Evolutionary conservation across 2,329 filamentous ascomycete species (phyloP).

Genomic region (Paraconiothyrium brasiliense): DNA sequence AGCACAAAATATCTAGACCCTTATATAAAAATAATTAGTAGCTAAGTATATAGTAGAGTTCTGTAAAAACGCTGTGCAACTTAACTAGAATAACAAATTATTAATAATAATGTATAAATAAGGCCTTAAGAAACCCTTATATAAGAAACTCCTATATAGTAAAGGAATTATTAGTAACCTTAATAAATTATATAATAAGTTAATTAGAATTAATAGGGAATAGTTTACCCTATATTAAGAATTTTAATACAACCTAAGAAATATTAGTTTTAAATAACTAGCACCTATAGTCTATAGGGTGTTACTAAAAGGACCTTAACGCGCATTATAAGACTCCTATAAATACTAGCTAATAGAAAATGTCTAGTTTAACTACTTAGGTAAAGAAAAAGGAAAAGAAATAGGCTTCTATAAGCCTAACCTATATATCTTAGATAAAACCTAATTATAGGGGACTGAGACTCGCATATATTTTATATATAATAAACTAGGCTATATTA

Average conservation of each 20-base stretch:
- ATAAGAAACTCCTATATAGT: too few relatives aligned
- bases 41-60: too few relatives aligned
- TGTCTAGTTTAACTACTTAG: constrained; percentile 5
- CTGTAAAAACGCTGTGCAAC: too few relatives aligned
- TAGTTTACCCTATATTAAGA: background rate
- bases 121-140: background rate
- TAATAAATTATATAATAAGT: too few relatives aligned
- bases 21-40: background rate
- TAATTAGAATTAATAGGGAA: too few relatives aligned
- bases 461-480: background rate
- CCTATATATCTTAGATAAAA: background rate
- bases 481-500: background rate
- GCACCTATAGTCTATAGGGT: background rate
- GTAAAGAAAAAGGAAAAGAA: background rate
- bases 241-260: background rate
- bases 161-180: too few relatives aligned
- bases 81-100: too few relatives aligned
- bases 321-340: background rate
- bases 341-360: constrained; percentile 4
- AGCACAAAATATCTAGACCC: too few relatives aligned
- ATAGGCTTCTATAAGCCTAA: background rate
- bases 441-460: background rate
- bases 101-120: too few relatives aligned
- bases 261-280: background rate
- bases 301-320: background rate